Evolutionary conservation across 2,329 filamentous ascomycete genomes (phyloP), one percentile per base, ranked within the genome.

Genomic region (Nothophaeocryptopus gaeumannii): DNA sequence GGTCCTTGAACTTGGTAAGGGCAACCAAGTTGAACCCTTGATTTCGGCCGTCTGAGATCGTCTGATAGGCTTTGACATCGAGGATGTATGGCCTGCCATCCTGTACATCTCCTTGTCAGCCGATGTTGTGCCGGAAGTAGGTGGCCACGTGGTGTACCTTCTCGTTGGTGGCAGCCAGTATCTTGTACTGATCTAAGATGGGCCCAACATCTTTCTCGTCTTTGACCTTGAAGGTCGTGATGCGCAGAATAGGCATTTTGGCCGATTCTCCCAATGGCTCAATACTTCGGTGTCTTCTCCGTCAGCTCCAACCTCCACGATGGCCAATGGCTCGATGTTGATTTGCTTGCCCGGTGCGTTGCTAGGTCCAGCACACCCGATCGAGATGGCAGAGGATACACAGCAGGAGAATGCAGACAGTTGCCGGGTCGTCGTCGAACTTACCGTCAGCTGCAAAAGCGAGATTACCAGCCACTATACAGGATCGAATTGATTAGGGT

Each of bases 31-130:
- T 88, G 72, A 78, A 88, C 37, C 84, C 85, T 66, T 85, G 79
- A 58, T 75, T 77, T 29, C 84, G 80, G 13, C 78, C 72, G 59
- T 86, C 82, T 8, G 77, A 73, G 54, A 80, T 70, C 8, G 78
- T 75, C 15, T 72, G 67, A 30, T 79, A 79, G 11, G 79, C 82
- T n/a, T 68, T 72, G 56, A 81, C 72, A 50, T 75, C 74, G 38
- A 82, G 68, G 57, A 89, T 86, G 67, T 89, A 89, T 1, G 82
- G 82, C 65, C 86, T 82, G 54, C 83, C 85, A 60, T 86, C 78
- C 86, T 89, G 42, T 13, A 31, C 11, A 20, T 35, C 15, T 39
- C 20, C 32, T 29, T 29, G 32, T 41, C 16, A 43, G 42, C 33
- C 15, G 34, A 43, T 44, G 39, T 11, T 51, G 20, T 34, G 44